phyloP scores from a whole-genome alignment of 345 rosid genomes.

The Clarkia xantiana region DNA sequence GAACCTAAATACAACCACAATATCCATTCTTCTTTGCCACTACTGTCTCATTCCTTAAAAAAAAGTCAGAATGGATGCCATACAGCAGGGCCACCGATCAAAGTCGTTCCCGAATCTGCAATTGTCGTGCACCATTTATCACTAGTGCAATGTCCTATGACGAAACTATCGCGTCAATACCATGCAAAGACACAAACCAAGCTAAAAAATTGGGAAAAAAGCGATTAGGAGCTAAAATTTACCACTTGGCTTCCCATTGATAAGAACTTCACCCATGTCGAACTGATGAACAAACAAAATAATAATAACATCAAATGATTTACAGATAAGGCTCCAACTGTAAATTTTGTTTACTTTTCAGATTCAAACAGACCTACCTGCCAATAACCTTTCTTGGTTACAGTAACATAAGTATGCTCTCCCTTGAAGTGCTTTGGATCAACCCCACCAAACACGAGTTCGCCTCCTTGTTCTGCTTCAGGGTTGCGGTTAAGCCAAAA shows the following conservation, averaged over 20 bases:
- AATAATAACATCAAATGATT: too few species aligned
- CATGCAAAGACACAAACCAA: neutral
- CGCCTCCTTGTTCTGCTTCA: conserved; percentile 73
- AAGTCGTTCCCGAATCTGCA: conserved; percentile 97
- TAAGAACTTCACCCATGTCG: conserved; percentile 84
- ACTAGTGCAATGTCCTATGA: conserved; percentile 44
- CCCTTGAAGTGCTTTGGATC: conserved; percentile 84
- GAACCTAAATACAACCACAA: too few species aligned
- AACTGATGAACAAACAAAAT: conserved; percentile 25
- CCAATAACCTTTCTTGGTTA: conserved; percentile 92
- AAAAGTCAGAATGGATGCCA: conserved; percentile 7
- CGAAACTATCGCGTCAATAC: conserved; percentile 12
- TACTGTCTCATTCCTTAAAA: too few species aligned
- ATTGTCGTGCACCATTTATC: conserved; percentile 67
- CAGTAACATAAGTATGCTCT: conserved; percentile 74
- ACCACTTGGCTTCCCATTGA: conserved; percentile 70
- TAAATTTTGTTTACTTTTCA: neutral
- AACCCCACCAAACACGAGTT: conserved; percentile 86
- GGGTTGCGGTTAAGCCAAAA: conserved; percentile 90
- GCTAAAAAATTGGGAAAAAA: neutral
- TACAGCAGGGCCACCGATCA: conserved; percentile 89
- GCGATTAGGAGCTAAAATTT: conserved; percentile 9
- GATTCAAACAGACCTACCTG: conserved; percentile 67
- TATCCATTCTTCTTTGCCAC: too few species aligned
- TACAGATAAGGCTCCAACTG: too few species aligned